Evolutionary conservation across 2,329 filamentous ascomycete species (phyloP).

Genomic region (Cladosporium sp.): DNA sequence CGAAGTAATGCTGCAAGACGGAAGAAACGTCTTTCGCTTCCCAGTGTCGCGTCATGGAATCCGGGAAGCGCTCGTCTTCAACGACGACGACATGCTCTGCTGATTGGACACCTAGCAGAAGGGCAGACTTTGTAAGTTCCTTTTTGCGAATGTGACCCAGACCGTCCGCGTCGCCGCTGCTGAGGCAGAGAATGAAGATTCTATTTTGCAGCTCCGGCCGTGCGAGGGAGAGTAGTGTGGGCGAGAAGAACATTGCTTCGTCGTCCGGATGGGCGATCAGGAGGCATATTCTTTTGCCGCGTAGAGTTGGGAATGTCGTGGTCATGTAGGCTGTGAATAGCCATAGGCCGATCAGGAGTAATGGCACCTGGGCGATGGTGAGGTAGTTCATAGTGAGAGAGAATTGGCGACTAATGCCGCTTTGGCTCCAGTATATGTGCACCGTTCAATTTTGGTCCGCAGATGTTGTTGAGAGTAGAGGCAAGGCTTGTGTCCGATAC

Average conservation of each 20-base stretch:
- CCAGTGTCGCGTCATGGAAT: slow-evolving; percentile 83
- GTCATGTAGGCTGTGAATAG: slow-evolving; percentile 44
- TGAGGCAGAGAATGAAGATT: slow-evolving; percentile 89
- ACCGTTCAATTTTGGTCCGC: too few species aligned
- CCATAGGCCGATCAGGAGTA: slow-evolving; percentile 41
- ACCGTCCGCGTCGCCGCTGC: slow-evolving; percentile 84
- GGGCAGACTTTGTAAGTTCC: slow-evolving; percentile 76
- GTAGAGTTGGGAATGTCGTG: slow-evolving; percentile 58
- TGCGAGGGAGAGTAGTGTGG: slow-evolving; percentile 79
- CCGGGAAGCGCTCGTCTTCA: slow-evolving; percentile 72
- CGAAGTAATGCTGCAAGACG: slow-evolving; percentile 69
- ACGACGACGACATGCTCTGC: slow-evolving; percentile 81
- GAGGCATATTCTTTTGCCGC: slow-evolving; percentile 81
- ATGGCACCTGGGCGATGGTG: slow-evolving; percentile 34
- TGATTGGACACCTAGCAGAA: slow-evolving; percentile 67
- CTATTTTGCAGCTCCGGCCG: slow-evolving; percentile 77
- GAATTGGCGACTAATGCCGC: too few species aligned
- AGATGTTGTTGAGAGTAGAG: too few species aligned
- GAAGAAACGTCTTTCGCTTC: slow-evolving; percentile 63
- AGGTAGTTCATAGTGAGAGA: slow-evolving; percentile 39
- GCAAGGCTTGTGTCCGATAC: too few species aligned
- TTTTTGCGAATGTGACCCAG: slow-evolving; percentile 76
- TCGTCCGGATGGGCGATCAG: slow-evolving; percentile 97
- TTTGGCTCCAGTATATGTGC: too few species aligned
- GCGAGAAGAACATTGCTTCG: slow-evolving; percentile 99